Evolutionary conservation across 352 stramenopile genomes (phyloP).

Genomic region (Phytophthora melonis): DNA sequence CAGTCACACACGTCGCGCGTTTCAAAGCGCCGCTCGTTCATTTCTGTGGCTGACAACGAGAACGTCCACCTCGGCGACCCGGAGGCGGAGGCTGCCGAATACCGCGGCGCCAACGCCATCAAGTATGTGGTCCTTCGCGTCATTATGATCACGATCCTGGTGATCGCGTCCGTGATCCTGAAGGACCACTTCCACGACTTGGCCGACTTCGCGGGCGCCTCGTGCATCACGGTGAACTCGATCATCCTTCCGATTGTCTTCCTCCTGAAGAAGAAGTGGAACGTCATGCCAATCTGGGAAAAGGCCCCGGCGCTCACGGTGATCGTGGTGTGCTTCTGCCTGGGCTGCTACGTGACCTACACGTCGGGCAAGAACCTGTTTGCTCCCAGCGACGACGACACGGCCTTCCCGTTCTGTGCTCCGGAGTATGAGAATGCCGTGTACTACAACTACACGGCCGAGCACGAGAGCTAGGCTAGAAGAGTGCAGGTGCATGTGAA

Average conservation of each 20-base stretch:
- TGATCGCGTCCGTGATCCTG: slow-evolving; percentile 48
- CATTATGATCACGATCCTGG: slow-evolving; percentile 43
- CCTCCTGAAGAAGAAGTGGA: slow-evolving; percentile 48
- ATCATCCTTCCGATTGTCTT: slow-evolving; percentile 59
- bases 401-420: slow-evolving; percentile 44
- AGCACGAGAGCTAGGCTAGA: slow-evolving; percentile 32
- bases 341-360: slow-evolving; percentile 48
- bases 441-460: slow-evolving; percentile 55
- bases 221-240: slow-evolving; percentile 55
- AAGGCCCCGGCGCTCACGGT: slow-evolving; percentile 31
- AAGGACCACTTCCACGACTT: slow-evolving; percentile 60
- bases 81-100: slow-evolving; percentile 38
- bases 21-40: slow-evolving; percentile 48
- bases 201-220: slow-evolving; percentile 50
- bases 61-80: slow-evolving; percentile 29
- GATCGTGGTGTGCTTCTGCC: slow-evolving; percentile 36
- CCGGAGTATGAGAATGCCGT: slow-evolving; percentile 43
- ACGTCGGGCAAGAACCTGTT: slow-evolving; percentile 44
- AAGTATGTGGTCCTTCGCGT: slow-evolving; percentile 53
- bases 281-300: slow-evolving; percentile 35
- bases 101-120: slow-evolving; percentile 43
- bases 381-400: slow-evolving; percentile 26
- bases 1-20: slow-evolving; percentile 27
- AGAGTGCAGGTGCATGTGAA: neutral
- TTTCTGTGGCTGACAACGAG: slow-evolving; percentile 54